Percentiles rank a stretch among this genome's conserved stretches.
phyloP scores from a whole-genome alignment of 108 stramenopile genomes.

The Phaeodactylum tricornutum region DNA sequence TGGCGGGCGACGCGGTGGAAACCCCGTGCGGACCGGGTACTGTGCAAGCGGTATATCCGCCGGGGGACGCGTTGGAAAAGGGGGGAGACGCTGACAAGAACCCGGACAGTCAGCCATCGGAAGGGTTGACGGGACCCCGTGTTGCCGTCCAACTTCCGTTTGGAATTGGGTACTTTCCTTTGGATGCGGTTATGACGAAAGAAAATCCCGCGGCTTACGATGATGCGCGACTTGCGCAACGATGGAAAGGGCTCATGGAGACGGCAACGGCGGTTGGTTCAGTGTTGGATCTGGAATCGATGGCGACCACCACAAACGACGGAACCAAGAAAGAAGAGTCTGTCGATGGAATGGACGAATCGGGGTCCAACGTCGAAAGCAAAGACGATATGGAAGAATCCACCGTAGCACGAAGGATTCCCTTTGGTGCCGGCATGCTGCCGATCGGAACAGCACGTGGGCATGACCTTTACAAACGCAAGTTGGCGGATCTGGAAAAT shows the following conservation, averaged over 20 bases:
- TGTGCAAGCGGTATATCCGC: conserved; percentile 31
- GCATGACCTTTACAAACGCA: conserved; percentile 23
- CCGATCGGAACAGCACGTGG: conserved; percentile 49
- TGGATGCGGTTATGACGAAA: conserved; percentile 9
- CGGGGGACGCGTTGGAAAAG: background rate
- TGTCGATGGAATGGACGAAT: conserved; percentile 1
- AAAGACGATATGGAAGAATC: background rate
- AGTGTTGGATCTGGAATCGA: conserved; percentile 40
- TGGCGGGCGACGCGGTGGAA: conserved; percentile 60
- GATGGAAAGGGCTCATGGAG: conserved; percentile 58
- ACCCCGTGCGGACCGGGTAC: conserved; percentile 60
- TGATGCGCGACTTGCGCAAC: conserved; percentile 37
- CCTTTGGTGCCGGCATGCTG: conserved; percentile 54
- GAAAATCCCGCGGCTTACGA: conserved; percentile 27
- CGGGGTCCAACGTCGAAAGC: conserved; percentile 1
- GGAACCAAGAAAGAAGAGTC: conserved; percentile 6
- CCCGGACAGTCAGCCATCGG: background rate
- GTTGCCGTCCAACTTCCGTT: conserved; percentile 33
- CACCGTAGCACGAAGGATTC: conserved; percentile 13
- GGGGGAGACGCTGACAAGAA: background rate
- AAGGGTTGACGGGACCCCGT: conserved; percentile 23
- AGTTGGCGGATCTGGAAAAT: conserved; percentile 39
- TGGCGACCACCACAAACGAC: conserved; percentile 15
- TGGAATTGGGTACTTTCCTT: conserved; percentile 40
- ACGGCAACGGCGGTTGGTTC: conserved; percentile 31